Evolutionary conservation across 768 basidiomycete species (phyloP).

Genomic region (Pisolithus orientalis): DNA sequence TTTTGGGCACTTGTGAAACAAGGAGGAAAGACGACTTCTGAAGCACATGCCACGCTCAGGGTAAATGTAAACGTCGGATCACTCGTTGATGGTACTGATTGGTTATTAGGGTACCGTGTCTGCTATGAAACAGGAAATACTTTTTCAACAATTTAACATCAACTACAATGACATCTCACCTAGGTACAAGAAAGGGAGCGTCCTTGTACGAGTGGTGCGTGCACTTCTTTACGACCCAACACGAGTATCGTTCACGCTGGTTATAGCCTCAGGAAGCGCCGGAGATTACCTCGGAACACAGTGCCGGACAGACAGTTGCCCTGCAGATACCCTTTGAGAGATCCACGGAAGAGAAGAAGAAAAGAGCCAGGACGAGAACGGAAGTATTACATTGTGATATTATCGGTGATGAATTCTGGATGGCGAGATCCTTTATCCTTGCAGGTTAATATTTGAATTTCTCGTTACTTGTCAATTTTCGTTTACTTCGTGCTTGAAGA

Average conservation of each 20-base stretch:
- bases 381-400: conserved; percentile 76
- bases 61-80: conserved; percentile 34
- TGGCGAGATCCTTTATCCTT: conserved; percentile 48
- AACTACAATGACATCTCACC: conserved; percentile 80
- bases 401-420: conserved; percentile 80
- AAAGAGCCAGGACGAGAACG: conserved; percentile 39
- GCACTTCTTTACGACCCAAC: neutral
- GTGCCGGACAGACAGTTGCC: neutral
- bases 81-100: conserved; percentile 5
- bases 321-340: neutral
- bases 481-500: too few relatives aligned
- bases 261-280: conserved; percentile 3
- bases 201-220: conserved; percentile 61
- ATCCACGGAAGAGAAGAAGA: conserved; percentile 19
- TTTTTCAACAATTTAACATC: conserved; percentile 74
- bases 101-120: conserved; percentile 75
- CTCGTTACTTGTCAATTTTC: neutral
- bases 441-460: conserved; percentile 20
- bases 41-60: conserved; percentile 76
- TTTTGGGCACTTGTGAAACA: conserved; percentile 93
- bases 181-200: conserved; percentile 79
- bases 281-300: neutral
- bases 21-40: conserved; percentile 67
- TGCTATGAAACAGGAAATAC: conserved; percentile 85
- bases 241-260: neutral